Evolutionary conservation across 2,329 filamentous ascomycete species (phyloP).

Genomic region (Pseudogymnoascus verrucosus): DNA sequence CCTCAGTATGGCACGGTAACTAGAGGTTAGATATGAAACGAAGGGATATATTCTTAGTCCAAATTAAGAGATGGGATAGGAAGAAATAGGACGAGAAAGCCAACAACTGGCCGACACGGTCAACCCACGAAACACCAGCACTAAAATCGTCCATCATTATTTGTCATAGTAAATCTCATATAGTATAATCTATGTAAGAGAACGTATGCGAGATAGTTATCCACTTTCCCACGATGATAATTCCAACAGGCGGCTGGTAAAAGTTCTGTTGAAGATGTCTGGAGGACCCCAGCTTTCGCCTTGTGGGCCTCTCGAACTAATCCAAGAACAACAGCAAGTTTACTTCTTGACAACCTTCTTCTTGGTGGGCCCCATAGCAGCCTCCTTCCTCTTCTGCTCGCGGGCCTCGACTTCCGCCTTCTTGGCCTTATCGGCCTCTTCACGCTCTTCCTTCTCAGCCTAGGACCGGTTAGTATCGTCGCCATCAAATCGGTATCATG

Average conservation of each 20-base stretch:
- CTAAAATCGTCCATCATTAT: not conserved
- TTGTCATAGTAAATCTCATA: constrained; percentile 7
- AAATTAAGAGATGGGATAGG: too few relatives aligned
- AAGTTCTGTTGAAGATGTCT: not conserved
- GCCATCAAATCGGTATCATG: not conserved
- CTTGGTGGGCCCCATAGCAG: constrained; percentile 25
- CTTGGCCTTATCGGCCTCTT: constrained; percentile 32
- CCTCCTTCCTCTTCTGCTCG: constrained; percentile 35
- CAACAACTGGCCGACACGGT: not conserved
- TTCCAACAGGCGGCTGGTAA: not conserved
- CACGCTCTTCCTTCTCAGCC: constrained; percentile 32
- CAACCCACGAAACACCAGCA: not conserved
- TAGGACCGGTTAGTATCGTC: constrained; percentile 20
- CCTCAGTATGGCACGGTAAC: not conserved
- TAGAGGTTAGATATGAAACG: not conserved
- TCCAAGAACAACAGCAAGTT: constrained; percentile 7
- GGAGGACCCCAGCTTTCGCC: not conserved
- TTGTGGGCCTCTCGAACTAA: not conserved
- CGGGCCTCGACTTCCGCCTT: constrained; percentile 39
- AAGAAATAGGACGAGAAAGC: not conserved
- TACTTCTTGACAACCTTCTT: constrained; percentile 22
- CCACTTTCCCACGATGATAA: not conserved
- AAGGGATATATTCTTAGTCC: not conserved
- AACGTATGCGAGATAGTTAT: constrained; percentile 6
- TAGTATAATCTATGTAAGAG: constrained; percentile 9